These are phyloP conservation scores for Euphorbia celastroides DNA, from an alignment of 441 rosid species.

Conservation along the genomic window DNA sequence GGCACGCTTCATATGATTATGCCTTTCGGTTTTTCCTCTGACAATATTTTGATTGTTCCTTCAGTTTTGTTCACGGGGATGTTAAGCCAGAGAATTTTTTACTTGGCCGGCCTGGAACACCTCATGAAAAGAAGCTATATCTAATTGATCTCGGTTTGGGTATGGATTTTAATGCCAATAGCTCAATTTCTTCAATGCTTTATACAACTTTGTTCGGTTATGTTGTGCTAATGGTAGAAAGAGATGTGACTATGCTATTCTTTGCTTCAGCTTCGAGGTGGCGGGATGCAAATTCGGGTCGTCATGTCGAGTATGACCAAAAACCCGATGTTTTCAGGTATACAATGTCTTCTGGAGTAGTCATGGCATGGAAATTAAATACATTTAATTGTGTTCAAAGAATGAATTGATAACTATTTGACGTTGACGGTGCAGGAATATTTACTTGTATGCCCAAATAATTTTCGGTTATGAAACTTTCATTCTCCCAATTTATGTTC, in stretches of 20 bases:
- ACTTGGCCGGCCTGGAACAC: slow-evolving; percentile 60
- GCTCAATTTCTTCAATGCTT: background rate
- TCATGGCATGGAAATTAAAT: background rate
- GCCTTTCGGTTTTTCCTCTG: background rate
- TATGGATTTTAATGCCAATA: slow-evolving; percentile 18
- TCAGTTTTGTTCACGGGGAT: slow-evolving; percentile 68
- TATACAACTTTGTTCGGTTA: slow-evolving; percentile 3
- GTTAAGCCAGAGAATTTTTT: slow-evolving; percentile 74
- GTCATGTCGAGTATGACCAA: slow-evolving; percentile 59
- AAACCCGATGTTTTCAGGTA: slow-evolving; percentile 61
- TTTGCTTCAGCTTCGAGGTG: slow-evolving; percentile 47
- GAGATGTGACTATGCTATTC: slow-evolving; percentile 11
- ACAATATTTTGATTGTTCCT: slow-evolving; percentile 2
- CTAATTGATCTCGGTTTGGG: slow-evolving; percentile 68
- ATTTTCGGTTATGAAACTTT: too few species aligned
- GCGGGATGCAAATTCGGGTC: slow-evolving; percentile 45
- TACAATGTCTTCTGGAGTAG: slow-evolving; percentile 1
- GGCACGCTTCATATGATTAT: slow-evolving; percentile 26
- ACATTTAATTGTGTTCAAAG: background rate
- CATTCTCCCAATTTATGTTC: background rate
- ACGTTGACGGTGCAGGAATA: background rate
- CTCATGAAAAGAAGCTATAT: slow-evolving; percentile 55
- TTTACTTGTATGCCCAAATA: too few species aligned
- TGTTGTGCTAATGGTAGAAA: slow-evolving; percentile 12
- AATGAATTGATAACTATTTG: background rate